Conservation (phyloP, 768 basidiomycete genomes). For the Mycena capillaripes region DNA sequence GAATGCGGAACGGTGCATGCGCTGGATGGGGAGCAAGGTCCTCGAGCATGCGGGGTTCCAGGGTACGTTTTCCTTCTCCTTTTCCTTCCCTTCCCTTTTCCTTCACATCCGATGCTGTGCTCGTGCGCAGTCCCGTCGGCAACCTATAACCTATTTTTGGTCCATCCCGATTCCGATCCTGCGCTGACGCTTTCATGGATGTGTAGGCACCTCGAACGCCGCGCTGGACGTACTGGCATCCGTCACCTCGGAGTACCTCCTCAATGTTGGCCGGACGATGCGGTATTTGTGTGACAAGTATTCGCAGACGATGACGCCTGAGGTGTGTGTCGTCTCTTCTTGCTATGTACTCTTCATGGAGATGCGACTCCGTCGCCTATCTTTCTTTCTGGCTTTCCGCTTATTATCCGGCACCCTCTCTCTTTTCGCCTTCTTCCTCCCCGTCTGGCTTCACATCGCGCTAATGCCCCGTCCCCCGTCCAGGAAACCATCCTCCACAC, state of each 20-base stretch:
- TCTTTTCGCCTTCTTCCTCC: no score
- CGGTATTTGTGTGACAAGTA: slow-evolving; percentile 87
- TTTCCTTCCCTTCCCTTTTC: not conserved
- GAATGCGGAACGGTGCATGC: slow-evolving; percentile 73
- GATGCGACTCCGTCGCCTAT: not conserved
- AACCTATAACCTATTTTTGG: no score
- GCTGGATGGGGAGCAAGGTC: slow-evolving; percentile 82
- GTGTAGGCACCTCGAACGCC: slow-evolving; percentile 78
- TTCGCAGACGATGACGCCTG: slow-evolving; percentile 82
- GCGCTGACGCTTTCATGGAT: no score
- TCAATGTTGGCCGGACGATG: slow-evolving; percentile 90
- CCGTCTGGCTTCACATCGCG: not conserved
- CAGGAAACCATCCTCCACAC: slow-evolving; percentile 96
- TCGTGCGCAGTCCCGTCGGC: not conserved
- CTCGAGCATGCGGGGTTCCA: slow-evolving; percentile 95
- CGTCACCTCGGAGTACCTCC: slow-evolving; percentile 84
- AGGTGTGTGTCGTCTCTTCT: slow-evolving; percentile 65
- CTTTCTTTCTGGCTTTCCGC: no score
- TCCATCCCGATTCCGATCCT: no score
- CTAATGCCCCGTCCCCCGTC: not conserved
- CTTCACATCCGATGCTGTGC: not conserved
- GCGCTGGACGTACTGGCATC: slow-evolving; percentile 84
- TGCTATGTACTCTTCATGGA: not conserved
- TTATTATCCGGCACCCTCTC: no score
- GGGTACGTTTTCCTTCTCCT: slow-evolving; percentile 61